These are phyloP conservation scores for Fimicolochytrium jonesii DNA, from an alignment of 192 early-diverging fungal genomes.

Conservation along the genomic window DNA sequence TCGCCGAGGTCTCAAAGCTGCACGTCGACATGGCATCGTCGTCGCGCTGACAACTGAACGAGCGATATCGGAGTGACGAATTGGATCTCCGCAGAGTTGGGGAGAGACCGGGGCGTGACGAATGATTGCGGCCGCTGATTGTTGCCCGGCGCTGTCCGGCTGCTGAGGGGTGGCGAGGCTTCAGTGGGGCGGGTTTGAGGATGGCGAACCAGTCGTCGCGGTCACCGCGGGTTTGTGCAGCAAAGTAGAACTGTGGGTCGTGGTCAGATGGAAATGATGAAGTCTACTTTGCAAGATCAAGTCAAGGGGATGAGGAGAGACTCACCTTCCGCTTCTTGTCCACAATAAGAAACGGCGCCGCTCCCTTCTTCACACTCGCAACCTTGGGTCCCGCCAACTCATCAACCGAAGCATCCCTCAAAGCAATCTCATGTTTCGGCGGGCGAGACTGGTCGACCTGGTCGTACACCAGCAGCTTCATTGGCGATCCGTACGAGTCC, in stretches of 20 bases:
- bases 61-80: conserved; percentile 11
- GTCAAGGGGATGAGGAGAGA: neutral
- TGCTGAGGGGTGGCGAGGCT: neutral
- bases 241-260: conserved; percentile 40
- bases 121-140: neutral
- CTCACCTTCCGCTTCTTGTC: conserved; percentile 15
- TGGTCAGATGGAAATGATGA: neutral
- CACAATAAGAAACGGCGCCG: conserved; percentile 9
- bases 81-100: conserved; percentile 9
- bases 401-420: conserved; percentile 30
- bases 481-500: neutral
- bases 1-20: conserved; percentile 2
- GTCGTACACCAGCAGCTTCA: conserved; percentile 38
- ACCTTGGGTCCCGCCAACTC: neutral
- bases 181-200: conserved; percentile 18
- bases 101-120: neutral
- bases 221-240: conserved; percentile 39
- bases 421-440: conserved; percentile 41
- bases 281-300: neutral
- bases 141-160: conserved; percentile 13
- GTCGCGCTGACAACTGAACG: conserved; percentile 16
- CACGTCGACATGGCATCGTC: conserved; percentile 28
- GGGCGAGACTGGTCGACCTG: conserved; percentile 39
- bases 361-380: conserved; percentile 8
- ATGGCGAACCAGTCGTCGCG: conserved; percentile 43